Conservation (phyloP, 805 yeast genomes). For the Spathaspora gorwiae region DNA sequence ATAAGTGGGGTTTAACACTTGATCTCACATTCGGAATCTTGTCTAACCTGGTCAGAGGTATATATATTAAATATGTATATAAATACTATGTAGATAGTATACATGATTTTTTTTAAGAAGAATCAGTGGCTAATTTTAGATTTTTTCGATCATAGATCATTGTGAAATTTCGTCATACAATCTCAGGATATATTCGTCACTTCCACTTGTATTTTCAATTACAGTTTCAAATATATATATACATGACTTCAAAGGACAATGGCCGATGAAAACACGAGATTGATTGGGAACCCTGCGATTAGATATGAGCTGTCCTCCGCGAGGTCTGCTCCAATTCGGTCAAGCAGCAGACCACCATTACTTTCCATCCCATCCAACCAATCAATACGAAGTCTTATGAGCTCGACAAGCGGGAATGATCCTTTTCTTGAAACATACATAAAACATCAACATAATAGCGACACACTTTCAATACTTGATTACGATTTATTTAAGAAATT, state of each 20-base stretch:
- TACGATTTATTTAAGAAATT: slow-evolving; percentile 7
- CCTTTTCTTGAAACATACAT: slow-evolving; percentile 13
- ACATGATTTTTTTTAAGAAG: no score
- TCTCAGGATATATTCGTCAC: no score
- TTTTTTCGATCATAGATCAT: no score
- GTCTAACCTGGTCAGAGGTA: no score
- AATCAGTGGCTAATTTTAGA: no score
- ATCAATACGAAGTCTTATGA: slow-evolving; percentile 17
- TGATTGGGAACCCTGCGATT: slow-evolving; percentile 2
- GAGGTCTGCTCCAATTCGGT: slow-evolving; percentile 1
- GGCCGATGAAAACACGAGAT: slow-evolving; percentile 8
- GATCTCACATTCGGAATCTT: no score
- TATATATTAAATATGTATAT: no score
- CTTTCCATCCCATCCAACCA: slow-evolving; percentile 23
- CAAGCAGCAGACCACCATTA: slow-evolving; percentile 19
- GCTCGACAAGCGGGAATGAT: slow-evolving; percentile 13
- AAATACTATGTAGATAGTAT: no score
- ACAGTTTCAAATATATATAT: not conserved
- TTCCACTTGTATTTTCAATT: no score
- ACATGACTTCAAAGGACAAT: not conserved
- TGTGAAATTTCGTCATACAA: no score
- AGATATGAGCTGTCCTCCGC: not conserved
- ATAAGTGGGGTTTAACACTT: no score
- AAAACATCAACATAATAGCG: slow-evolving; percentile 4
- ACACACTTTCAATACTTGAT: slow-evolving; percentile 8